phyloP scores from a whole-genome alignment of 2,329 filamentous ascomycete species.

The Sarocladium brachiariae region DNA sequence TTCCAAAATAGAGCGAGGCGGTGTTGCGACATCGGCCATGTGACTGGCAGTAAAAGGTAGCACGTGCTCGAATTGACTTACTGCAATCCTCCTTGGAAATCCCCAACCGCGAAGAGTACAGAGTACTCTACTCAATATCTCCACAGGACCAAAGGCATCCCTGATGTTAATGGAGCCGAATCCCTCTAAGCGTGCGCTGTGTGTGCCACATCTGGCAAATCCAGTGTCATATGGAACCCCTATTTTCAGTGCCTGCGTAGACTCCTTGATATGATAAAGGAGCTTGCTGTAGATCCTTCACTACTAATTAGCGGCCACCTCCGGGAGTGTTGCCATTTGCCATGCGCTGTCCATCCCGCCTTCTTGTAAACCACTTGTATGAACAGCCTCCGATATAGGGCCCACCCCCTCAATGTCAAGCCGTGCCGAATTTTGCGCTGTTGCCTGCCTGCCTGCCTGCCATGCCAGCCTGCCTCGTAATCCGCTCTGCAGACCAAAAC shows the following conservation, averaged over 20 bases:
- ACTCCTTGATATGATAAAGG: no score
- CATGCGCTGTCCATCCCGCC: no score
- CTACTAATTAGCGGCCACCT: conserved; percentile 1
- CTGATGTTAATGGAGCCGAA: background rate
- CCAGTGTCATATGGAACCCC: no score
- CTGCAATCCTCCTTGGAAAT: no score
- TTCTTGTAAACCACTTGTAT: no score
- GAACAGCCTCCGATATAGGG: background rate
- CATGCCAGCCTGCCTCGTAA: background rate
- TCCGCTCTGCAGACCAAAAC: no score
- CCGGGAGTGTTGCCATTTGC: background rate
- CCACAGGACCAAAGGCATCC: background rate
- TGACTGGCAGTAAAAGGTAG: background rate
- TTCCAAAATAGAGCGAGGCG: background rate
- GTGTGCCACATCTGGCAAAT: no score
- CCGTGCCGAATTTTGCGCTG: background rate
- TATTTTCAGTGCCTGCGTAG: no score
- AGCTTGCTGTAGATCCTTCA: no score
- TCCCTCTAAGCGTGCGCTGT: no score
- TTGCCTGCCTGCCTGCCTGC: background rate
- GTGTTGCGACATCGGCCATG: conserved; percentile 7
- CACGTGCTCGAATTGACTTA: background rate
- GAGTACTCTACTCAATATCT: no score
- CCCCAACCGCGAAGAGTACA: no score
- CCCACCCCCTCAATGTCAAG: conserved; percentile 6